A percentile compares a stretch with the other conserved stretches of the same genome.
Conservation (phyloP, 2,329 filamentous ascomycete genomes). For the Atkinsonella texensis region DNA sequence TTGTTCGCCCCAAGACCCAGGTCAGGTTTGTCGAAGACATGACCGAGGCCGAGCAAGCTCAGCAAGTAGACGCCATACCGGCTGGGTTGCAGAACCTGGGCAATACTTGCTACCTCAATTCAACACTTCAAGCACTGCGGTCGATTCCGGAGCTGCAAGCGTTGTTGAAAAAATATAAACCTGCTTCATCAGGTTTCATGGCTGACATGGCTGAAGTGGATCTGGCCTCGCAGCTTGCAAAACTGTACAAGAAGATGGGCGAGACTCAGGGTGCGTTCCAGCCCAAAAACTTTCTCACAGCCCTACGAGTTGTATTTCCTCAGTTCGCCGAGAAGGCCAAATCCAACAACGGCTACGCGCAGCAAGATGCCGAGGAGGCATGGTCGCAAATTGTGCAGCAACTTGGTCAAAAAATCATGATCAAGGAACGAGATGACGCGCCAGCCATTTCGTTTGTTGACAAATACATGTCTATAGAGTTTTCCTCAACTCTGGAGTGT, state of each 20-base stretch:
- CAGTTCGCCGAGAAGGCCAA: conserved; percentile 88
- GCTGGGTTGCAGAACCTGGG: conserved; percentile 85
- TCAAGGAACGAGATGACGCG: conserved; percentile 39
- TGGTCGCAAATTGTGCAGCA: conserved; percentile 92
- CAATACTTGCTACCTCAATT: conserved; percentile 98
- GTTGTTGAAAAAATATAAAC: conserved; percentile 51
- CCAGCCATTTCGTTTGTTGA: conserved; percentile 66
- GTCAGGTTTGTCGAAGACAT: conserved; percentile 94
- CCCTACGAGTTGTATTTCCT: conserved; percentile 68
- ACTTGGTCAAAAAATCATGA: conserved; percentile 63
- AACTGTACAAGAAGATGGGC: conserved; percentile 80
- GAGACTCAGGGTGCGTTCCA: conserved; percentile 80
- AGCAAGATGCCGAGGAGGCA: conserved; percentile 96
- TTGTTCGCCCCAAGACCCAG: conserved; percentile 64
- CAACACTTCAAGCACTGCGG: conserved; percentile 82
- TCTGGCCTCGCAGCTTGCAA: conserved; percentile 63
- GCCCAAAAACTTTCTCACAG: conserved; percentile 70
- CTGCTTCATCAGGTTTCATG: conserved; percentile 23
- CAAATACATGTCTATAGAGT: conserved; percentile 76
- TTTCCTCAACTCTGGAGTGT: conserved; percentile 68
- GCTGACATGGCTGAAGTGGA: conserved; percentile 45
- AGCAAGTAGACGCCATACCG: conserved; percentile 71
- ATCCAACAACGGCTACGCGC: conserved; percentile 75
- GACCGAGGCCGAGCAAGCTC: conserved; percentile 84
- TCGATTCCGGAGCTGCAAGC: conserved; percentile 84